Evolutionary conservation across 495 filamentous ascomycete genomes (phyloP).

Genomic region (Penicillium odoratum): DNA sequence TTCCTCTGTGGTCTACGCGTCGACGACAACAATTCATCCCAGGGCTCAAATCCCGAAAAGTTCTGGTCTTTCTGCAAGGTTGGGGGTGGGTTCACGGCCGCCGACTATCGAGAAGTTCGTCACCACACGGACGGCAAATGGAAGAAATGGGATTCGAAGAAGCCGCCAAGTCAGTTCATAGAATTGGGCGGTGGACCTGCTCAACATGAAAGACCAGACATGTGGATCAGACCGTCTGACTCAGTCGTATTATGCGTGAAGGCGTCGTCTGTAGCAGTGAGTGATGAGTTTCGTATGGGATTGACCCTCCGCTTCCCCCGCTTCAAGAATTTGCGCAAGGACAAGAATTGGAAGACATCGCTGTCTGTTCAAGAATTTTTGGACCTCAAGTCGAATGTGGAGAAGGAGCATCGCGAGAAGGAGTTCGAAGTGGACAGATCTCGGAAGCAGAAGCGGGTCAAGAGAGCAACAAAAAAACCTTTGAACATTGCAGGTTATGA

Average conservation of each 20-base stretch:
- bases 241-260: conserved; percentile 88
- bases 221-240: conserved; percentile 90
- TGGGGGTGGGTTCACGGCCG: conserved; percentile 83
- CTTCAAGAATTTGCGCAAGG: conserved; percentile 77
- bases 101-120: conserved; percentile 78
- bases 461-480: conserved; percentile 63
- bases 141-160: conserved; percentile 77
- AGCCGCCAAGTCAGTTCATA: conserved; percentile 76
- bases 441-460: conserved; percentile 56
- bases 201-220: conserved; percentile 80
- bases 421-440: conserved; percentile 80
- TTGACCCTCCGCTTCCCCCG: conserved; percentile 88
- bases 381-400: conserved; percentile 67
- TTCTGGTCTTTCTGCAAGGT: conserved; percentile 95
- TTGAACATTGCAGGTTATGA: conserved; percentile 73
- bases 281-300: conserved; percentile 74
- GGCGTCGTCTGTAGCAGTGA: conserved; percentile 73
- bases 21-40: conserved; percentile 58
- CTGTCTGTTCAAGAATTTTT: conserved; percentile 76
- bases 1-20: conserved; percentile 86
- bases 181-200: conserved; percentile 75
- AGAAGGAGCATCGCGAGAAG: conserved; percentile 72
- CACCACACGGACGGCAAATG: conserved; percentile 90
- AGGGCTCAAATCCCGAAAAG: conserved; percentile 62
- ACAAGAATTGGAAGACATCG: conserved; percentile 81